A percentile compares a stretch with the other conserved stretches of the same genome.
Evolutionary conservation across 352 stramenopile species (phyloP).

Genomic region (Globisporangium lucens): DNA sequence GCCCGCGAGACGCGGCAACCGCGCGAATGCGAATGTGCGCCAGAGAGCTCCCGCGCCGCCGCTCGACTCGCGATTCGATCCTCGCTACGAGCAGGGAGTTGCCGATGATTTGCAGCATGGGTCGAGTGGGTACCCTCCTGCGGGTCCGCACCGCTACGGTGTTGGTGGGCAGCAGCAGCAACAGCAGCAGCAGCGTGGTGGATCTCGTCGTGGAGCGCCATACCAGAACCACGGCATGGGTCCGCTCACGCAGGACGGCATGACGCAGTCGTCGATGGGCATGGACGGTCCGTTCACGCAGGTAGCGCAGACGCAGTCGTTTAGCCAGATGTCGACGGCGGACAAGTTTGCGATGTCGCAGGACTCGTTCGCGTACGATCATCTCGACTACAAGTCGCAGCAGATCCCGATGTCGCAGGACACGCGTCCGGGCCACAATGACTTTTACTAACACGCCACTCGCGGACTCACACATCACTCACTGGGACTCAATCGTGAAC

Average conservation of each 20-base stretch:
- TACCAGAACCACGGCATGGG: constrained; percentile 35
- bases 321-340: constrained; percentile 72
- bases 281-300: constrained; percentile 82
- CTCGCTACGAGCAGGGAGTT: constrained; percentile 64
- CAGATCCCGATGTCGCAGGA: constrained; percentile 84
- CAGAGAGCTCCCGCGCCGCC: constrained; percentile 59
- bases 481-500: too few species aligned
- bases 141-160: constrained; percentile 35
- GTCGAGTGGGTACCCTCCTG: constrained; percentile 30
- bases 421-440: constrained; percentile 29
- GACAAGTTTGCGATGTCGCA: constrained; percentile 86
- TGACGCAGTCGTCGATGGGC: constrained; percentile 61
- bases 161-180: constrained; percentile 11
- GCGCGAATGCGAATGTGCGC: constrained; percentile 33
- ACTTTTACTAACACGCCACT: constrained; percentile 61
- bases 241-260: constrained; percentile 71
- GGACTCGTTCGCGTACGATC: constrained; percentile 72
- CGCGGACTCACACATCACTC: too few species aligned
- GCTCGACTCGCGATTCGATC: constrained; percentile 83
- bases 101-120: constrained; percentile 17
- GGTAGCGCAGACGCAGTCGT: constrained; percentile 73
- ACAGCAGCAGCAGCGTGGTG: constrained; percentile 24
- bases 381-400: constrained; percentile 79
- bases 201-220: constrained; percentile 22
- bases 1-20: constrained; percentile 31